Conservation (phyloP, 164 flowering plant genomes). For the Sedum album region DNA sequence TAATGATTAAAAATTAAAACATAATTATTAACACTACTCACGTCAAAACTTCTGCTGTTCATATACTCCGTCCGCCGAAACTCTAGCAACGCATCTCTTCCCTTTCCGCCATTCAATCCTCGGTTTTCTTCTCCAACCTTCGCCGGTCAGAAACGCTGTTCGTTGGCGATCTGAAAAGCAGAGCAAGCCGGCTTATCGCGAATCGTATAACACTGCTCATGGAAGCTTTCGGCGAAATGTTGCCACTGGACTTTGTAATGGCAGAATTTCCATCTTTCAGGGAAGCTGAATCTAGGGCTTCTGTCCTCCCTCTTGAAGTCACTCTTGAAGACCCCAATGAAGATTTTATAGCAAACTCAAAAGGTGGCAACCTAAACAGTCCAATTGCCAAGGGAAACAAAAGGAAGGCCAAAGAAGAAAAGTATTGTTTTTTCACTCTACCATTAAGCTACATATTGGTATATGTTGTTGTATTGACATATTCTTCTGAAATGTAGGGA, state of each 20-base stretch:
- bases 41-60: too few species aligned
- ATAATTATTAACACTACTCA: too few species aligned
- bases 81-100: too few species aligned
- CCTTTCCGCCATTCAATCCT: too few species aligned
- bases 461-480: not conserved
- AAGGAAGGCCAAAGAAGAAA: constrained; percentile 64
- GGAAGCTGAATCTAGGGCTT: constrained; percentile 59
- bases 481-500: constrained; percentile 36
- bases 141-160: too few species aligned
- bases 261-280: constrained; percentile 23
- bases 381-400: constrained; percentile 35
- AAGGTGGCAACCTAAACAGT: constrained; percentile 15
- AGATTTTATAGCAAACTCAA: constrained; percentile 18
- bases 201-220: too few species aligned
- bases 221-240: too few species aligned
- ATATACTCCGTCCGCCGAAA: too few species aligned
- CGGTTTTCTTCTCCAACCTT: too few species aligned
- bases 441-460: not conserved
- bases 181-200: too few species aligned
- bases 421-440: constrained; percentile 24
- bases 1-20: too few species aligned
- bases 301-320: constrained; percentile 77
- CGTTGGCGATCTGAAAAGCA: too few species aligned
- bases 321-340: constrained; percentile 55
- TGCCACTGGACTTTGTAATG: constrained; percentile 14